These are phyloP conservation scores for Penicillium sp. DNA, from an alignment of 2,329 filamentous ascomycete genomes.

Conservation along the genomic window DNA sequence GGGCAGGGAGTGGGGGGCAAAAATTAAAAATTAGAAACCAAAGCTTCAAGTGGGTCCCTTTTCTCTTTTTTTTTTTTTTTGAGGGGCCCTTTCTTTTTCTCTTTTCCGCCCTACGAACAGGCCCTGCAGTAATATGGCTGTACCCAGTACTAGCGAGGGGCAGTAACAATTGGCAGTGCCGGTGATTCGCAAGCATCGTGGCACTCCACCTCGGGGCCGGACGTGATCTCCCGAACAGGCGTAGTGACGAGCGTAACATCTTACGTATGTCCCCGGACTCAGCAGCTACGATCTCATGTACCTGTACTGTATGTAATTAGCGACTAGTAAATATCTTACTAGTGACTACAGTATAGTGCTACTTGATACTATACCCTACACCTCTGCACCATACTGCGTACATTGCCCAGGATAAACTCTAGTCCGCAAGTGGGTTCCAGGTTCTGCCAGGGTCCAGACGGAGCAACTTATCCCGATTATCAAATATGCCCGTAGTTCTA, in stretches of 20 bases:
- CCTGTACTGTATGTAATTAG: no score
- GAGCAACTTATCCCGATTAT: constrained; percentile 4
- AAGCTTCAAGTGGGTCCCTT: constrained; percentile 1
- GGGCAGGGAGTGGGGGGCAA: constrained; percentile 1
- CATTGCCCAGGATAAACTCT: constrained; percentile 7
- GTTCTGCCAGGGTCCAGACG: constrained; percentile 16
- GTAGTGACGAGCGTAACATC: constrained; percentile 22
- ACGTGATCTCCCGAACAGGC: constrained; percentile 20
- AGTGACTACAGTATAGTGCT: background rate
- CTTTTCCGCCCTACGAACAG: constrained; percentile 5
- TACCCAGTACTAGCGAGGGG: no score
- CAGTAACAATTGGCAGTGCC: no score
- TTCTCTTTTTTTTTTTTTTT: background rate
- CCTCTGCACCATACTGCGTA: no score
- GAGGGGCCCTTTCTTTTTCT: background rate
- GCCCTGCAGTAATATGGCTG: constrained; percentile 1
- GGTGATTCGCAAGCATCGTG: constrained; percentile 1
- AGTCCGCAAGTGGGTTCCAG: constrained; percentile 14
- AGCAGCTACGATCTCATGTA: constrained; percentile 6
- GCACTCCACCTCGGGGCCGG: constrained; percentile 18
- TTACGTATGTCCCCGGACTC: constrained; percentile 28
- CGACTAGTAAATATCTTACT: no score
- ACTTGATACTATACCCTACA: no score
- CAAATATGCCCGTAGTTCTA: constrained; percentile 22
- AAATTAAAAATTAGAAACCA: background rate